A percentile compares a stretch with the other conserved stretches of the same genome.
Conservation (phyloP, 441 rosid species). For the Erodium chrysanthum region DNA sequence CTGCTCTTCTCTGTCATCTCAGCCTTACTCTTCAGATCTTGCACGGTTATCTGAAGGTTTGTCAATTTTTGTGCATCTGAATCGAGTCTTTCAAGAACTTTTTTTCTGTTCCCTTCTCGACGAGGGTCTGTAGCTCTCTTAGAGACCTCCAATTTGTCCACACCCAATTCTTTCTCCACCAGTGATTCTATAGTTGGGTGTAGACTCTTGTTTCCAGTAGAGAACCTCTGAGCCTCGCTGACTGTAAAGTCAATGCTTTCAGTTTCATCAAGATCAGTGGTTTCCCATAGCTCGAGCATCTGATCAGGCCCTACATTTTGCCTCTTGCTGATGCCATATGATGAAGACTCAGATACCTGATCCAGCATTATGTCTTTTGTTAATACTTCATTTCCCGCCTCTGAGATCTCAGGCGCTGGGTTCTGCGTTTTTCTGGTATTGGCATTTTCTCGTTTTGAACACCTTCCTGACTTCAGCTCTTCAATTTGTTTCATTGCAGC, state of each 20-base stretch:
- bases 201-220: constrained; percentile 27
- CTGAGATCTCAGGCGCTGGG: constrained; percentile 31
- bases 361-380: constrained; percentile 92
- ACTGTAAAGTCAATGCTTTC: neutral
- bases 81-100: constrained; percentile 75
- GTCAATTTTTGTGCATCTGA: constrained; percentile 79
- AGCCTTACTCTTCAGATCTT: constrained; percentile 69
- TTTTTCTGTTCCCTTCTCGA: constrained; percentile 46
- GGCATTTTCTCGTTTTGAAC: constrained; percentile 21
- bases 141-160: constrained; percentile 63
- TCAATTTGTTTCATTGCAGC: constrained; percentile 47
- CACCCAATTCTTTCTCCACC: constrained; percentile 56
- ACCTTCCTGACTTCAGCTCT: constrained; percentile 34
- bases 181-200: constrained; percentile 51
- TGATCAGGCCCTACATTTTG: constrained; percentile 41
- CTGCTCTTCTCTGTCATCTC: constrained; percentile 50
- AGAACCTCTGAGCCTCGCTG: no score
- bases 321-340: constrained; percentile 62
- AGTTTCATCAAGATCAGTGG: neutral
- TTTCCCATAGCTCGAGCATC: constrained; percentile 59
- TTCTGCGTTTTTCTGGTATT: constrained; percentile 30
- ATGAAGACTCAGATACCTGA: constrained; percentile 73
- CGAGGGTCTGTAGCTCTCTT: constrained; percentile 38
- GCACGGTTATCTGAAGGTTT: constrained; percentile 65
- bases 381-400: constrained; percentile 50